Conservation (phyloP, 257 asterid genomes). For the Forsythia suspensa region DNA sequence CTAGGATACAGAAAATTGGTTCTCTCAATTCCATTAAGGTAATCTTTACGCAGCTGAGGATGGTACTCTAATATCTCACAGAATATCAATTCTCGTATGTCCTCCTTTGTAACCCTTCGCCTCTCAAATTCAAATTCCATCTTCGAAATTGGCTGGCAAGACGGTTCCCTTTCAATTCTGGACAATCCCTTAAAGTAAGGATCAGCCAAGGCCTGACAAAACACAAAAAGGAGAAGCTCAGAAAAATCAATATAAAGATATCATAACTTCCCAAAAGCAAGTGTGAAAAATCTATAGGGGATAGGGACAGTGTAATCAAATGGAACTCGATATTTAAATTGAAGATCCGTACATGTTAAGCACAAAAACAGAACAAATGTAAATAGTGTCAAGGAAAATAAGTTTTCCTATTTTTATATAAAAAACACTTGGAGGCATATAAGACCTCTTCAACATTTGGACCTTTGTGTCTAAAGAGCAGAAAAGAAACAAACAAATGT, state of each 20-base stretch:
- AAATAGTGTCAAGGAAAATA: background rate
- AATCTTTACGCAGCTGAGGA: conserved; percentile 83
- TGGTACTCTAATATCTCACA: conserved; percentile 85
- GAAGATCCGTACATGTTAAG: background rate
- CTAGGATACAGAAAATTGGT: conserved; percentile 77
- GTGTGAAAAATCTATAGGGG: background rate
- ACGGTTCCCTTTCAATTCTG: conserved; percentile 80
- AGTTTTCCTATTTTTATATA: background rate
- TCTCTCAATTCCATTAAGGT: conserved; percentile 66
- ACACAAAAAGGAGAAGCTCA: conserved; percentile 2
- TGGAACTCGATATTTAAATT: background rate
- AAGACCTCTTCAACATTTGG: background rate
- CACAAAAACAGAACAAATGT: background rate
- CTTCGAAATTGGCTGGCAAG: conserved; percentile 71
- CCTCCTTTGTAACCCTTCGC: conserved; percentile 82
- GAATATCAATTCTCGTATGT: conserved; percentile 69
- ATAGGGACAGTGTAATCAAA: background rate
- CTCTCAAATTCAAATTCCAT: conserved; percentile 88
- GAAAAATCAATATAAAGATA: conserved; percentile 5
- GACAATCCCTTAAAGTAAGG: conserved; percentile 84
- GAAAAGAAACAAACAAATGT: background rate
- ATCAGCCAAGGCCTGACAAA: conserved; percentile 68
- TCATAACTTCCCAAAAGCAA: conserved; percentile 8
- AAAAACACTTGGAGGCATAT: background rate
- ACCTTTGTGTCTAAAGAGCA: background rate